Conservation (phyloP, 441 rosid genomes). For the Jatropha podagrica region DNA sequence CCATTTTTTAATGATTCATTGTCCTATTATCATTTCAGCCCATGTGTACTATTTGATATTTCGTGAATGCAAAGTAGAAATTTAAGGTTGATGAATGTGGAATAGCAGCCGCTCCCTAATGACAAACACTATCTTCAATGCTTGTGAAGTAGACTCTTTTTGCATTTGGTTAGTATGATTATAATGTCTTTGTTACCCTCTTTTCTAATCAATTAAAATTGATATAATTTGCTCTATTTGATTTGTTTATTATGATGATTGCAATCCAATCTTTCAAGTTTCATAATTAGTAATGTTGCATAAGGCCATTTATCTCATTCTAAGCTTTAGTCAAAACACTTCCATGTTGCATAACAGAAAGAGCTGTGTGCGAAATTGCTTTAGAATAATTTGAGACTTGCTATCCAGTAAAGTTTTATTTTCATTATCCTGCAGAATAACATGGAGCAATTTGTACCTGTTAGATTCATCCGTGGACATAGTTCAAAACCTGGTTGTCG, state of each 20-base stretch:
- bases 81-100: neutral
- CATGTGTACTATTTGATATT: conserved; percentile 2
- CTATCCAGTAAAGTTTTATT: neutral
- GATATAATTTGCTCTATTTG: neutral
- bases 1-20: neutral
- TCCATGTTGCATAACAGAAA: neutral
- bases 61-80: neutral
- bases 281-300: neutral
- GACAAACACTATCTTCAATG: too few species aligned
- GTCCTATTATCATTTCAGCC: neutral
- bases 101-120: neutral
- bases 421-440: conserved; percentile 38
- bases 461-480: conserved; percentile 44
- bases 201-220: neutral
- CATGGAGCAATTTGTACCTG: conserved; percentile 38
- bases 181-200: neutral
- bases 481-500: conserved; percentile 20
- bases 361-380: neutral
- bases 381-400: neutral
- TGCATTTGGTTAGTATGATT: neutral
- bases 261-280: neutral
- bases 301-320: neutral
- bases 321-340: neutral
- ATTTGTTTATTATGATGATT: neutral
- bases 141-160: neutral